Evolutionary conservation across 202 grass and related monocot species (phyloP).

Genomic region (Thinopyrum obtusiflorum): DNA sequence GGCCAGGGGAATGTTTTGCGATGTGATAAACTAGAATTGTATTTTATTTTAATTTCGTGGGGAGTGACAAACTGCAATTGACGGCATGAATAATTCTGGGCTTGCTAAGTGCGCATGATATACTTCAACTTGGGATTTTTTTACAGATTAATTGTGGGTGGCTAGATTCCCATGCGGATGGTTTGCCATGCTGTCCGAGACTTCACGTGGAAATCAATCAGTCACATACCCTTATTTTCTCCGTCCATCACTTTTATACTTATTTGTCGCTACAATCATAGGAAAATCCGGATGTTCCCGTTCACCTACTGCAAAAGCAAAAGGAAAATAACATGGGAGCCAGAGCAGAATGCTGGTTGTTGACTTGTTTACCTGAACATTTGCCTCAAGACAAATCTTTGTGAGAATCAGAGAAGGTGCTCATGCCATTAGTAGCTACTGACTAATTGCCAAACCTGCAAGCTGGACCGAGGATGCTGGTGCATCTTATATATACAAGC

Average conservation of each 20-base stretch:
- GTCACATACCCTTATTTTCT: background rate
- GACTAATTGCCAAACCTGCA: conserved; percentile 17
- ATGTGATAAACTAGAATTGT: background rate
- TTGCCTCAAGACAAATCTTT: background rate
- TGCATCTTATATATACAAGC: background rate
- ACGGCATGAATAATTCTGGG: background rate
- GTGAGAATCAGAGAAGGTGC: conserved; percentile 4
- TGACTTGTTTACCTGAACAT: conserved; percentile 21
- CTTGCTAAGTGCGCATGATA: too few relatives aligned
- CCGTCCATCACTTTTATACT: background rate
- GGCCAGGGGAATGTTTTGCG: too few relatives aligned
- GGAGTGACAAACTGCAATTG: background rate
- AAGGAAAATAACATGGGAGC: background rate
- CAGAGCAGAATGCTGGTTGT: conserved; percentile 23
- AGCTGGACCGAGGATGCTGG: background rate
- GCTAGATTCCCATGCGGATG: background rate
- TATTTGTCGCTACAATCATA: background rate
- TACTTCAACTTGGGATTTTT: background rate
- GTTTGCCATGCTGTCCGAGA: background rate
- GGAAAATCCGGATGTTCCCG: background rate
- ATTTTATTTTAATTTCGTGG: too few relatives aligned
- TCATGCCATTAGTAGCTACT: background rate
- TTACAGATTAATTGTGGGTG: background rate
- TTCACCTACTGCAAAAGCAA: background rate
- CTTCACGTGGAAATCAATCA: conserved; percentile 12